phyloP scores from a whole-genome alignment of 352 stramenopile species.

The Peronospora belbahrii region DNA sequence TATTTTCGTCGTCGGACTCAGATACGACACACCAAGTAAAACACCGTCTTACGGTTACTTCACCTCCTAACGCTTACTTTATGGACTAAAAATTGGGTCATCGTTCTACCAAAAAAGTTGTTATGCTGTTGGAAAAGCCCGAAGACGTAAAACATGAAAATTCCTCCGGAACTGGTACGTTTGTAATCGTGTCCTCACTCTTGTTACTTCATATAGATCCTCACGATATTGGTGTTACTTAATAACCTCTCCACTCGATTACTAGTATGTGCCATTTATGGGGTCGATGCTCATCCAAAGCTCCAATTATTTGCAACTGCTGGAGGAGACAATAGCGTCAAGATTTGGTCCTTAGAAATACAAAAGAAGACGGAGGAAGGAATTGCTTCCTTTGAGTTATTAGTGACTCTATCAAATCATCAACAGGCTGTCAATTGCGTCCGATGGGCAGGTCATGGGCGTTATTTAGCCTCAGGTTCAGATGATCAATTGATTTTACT shows the following conservation, averaged over 20 bases:
- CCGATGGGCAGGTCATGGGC: conserved; percentile 68
- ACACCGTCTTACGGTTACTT: too few species aligned
- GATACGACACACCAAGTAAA: too few species aligned
- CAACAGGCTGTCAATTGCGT: conserved; percentile 84
- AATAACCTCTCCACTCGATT: too few species aligned
- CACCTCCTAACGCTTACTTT: background rate
- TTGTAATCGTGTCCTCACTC: too few species aligned
- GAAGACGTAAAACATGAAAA: conserved; percentile 71
- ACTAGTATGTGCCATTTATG: conserved; percentile 73
- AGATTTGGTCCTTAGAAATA: conserved; percentile 68
- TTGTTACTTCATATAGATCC: too few species aligned
- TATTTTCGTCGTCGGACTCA: too few species aligned
- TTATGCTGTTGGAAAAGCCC: conserved; percentile 81
- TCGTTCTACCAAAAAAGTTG: background rate
- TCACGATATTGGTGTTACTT: too few species aligned
- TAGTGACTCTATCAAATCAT: conserved; percentile 75
- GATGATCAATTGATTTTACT: conserved; percentile 82
- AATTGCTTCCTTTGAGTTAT: conserved; percentile 66
- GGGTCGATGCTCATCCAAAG: conserved; percentile 73
- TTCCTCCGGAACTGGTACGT: conserved; percentile 50
- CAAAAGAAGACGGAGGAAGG: conserved; percentile 26
- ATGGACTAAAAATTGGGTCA: background rate
- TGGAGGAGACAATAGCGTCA: conserved; percentile 74
- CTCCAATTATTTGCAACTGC: conserved; percentile 68
- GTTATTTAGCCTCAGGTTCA: conserved; percentile 74